A percentile compares a stretch with the other conserved stretches of the same genome.
phyloP scores from a whole-genome alignment of 2,329 filamentous ascomycete genomes.

The Curvularia spicifera region DNA sequence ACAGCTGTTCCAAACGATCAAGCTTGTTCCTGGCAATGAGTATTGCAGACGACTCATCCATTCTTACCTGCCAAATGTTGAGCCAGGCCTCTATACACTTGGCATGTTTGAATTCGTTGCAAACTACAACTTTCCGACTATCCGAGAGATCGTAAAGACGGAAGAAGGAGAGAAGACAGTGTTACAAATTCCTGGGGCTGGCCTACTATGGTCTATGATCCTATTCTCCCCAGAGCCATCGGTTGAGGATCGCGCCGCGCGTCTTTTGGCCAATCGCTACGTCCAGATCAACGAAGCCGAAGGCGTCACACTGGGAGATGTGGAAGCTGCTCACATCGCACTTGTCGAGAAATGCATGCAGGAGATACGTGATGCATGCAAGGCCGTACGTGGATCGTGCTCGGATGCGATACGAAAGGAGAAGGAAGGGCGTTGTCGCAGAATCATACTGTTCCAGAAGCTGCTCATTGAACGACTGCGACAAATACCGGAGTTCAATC shows the following conservation, averaged over 20 bases:
- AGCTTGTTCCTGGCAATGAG: conserved; percentile 29
- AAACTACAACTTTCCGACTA: conserved; percentile 44
- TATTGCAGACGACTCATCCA: conserved; percentile 45
- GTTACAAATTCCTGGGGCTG: conserved; percentile 61
- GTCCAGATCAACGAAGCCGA: conserved; percentile 56
- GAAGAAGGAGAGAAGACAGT: conserved; percentile 37
- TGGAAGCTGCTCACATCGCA: conserved; percentile 68
- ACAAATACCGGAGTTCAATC: conserved; percentile 42
- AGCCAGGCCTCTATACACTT: conserved; percentile 64
- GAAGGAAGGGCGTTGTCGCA: conserved; percentile 36
- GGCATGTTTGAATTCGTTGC: conserved; percentile 70
- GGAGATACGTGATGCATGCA: conserved; percentile 53
- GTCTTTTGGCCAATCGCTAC: conserved; percentile 76
- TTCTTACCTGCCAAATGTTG: conserved; percentile 64
- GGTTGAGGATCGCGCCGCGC: conserved; percentile 72
- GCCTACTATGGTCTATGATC: conserved; percentile 84
- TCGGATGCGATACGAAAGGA: conserved; percentile 36
- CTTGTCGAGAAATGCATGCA: conserved; percentile 78
- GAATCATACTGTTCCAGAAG: conserved; percentile 47
- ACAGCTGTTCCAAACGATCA: conserved; percentile 35
- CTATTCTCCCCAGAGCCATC: conserved; percentile 69
- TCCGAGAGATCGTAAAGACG: conserved; percentile 22
- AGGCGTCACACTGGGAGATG: conserved; percentile 53
- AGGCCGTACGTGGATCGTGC: conserved; percentile 17
- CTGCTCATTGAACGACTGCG: conserved; percentile 42